Evolutionary conservation across 768 basidiomycete species (phyloP).

Genomic region (Stropharia rugosoannulata): DNA sequence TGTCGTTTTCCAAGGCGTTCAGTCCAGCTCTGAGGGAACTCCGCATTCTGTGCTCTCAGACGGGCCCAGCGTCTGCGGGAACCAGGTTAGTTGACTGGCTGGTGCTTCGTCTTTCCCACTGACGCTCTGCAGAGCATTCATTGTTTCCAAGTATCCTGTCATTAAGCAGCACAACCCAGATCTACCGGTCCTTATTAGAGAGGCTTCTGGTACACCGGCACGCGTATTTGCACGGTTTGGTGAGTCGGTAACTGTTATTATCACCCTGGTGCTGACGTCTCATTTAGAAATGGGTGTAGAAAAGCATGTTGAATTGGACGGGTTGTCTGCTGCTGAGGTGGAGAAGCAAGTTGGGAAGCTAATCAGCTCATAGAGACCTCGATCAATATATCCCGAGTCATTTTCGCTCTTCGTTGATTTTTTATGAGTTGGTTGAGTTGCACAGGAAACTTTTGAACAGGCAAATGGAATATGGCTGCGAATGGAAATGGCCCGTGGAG

Average conservation of each 20-base stretch:
- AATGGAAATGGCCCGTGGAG: too few species aligned
- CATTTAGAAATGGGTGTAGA: slow-evolving; percentile 74
- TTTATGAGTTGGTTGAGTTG: not conserved
- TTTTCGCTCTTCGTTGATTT: slow-evolving; percentile 3
- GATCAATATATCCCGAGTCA: slow-evolving; percentile 6
- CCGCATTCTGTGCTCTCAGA: slow-evolving; percentile 78
- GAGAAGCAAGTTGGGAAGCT: slow-evolving; percentile 68
- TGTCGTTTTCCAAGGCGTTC: slow-evolving; percentile 64
- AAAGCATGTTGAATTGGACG: slow-evolving; percentile 78
- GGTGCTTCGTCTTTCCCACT: slow-evolving; percentile 3
- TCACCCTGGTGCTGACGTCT: slow-evolving; percentile 8
- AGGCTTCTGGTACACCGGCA: slow-evolving; percentile 78
- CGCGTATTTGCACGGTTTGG: slow-evolving; percentile 85
- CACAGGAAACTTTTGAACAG: not conserved
- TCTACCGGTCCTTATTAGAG: slow-evolving; percentile 80
- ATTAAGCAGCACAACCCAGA: slow-evolving; percentile 86
- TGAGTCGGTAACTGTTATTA: slow-evolving; percentile 37
- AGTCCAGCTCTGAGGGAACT: slow-evolving; percentile 80
- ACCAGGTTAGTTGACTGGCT: slow-evolving; percentile 53
- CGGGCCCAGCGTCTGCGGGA: slow-evolving; percentile 72
- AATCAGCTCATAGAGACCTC: slow-evolving; percentile 38
- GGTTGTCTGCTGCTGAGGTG: slow-evolving; percentile 70
- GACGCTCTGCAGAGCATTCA: slow-evolving; percentile 64
- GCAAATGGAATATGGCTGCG: not conserved
- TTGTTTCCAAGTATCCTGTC: slow-evolving; percentile 67